These are phyloP conservation scores for Syncephalis fuscata DNA, from an alignment of 371 early-diverging fungal species.

Conservation along the genomic window DNA sequence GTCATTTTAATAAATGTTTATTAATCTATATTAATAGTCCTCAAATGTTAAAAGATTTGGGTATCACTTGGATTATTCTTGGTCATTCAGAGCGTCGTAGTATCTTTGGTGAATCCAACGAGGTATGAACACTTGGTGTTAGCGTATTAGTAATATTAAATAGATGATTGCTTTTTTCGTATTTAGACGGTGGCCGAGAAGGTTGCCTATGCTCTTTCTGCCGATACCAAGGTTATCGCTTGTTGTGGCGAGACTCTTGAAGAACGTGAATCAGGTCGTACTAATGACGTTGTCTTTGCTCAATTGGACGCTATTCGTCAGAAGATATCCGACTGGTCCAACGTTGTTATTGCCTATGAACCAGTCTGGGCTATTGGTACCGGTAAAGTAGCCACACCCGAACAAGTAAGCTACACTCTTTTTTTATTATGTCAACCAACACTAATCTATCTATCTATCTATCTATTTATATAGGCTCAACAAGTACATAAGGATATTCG, in stretches of 20 bases:
- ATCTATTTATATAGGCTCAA: conserved; percentile 48
- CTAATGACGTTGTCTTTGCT: conserved; percentile 73
- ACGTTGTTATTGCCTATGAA: conserved; percentile 98
- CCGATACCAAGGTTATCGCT: conserved; percentile 85
- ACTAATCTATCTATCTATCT: not conserved
- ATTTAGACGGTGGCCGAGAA: conserved; percentile 62
- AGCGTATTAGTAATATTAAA: not conserved
- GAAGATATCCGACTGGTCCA: conserved; percentile 61
- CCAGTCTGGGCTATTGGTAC: conserved; percentile 99
- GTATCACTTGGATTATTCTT: conserved; percentile 89
- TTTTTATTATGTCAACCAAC: not conserved
- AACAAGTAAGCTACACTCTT: conserved; percentile 37
- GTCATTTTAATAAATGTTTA: conserved; percentile 1
- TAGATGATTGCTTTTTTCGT: not conserved
- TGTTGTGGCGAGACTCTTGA: conserved; percentile 96
- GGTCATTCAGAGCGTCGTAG: conserved; percentile 99
- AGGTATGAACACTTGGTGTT: conserved; percentile 18
- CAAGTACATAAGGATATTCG: conserved; percentile 88
- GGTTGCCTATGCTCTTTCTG: conserved; percentile 70
- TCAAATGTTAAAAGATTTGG: conserved; percentile 90
- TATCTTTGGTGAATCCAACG: conserved; percentile 81
- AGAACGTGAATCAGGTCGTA: conserved; percentile 80
- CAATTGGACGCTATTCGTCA: conserved; percentile 77
- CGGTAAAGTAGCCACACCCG: conserved; percentile 93
- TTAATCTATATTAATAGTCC: conserved; percentile 38